These are phyloP conservation scores for Prunus persica DNA, from an alignment of 306 rosid species.

Conservation along the genomic window DNA sequence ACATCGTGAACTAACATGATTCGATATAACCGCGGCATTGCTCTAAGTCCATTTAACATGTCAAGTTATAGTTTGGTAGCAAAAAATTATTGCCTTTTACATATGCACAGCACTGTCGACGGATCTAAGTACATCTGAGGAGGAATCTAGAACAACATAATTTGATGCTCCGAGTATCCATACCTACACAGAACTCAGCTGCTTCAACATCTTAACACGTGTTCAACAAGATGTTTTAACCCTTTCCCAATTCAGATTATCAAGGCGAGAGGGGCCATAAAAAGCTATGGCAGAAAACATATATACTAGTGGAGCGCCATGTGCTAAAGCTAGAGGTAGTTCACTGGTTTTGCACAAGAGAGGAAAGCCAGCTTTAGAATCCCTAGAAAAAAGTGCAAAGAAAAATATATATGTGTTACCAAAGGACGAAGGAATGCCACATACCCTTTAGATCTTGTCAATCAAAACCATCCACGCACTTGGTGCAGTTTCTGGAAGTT, in stretches of 20 bases:
- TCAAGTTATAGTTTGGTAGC: background rate
- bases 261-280: background rate
- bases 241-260: slow-evolving; percentile 2
- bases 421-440: slow-evolving; percentile 54
- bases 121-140: slow-evolving; percentile 47
- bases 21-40: too few species aligned
- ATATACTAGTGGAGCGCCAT: slow-evolving; percentile 45
- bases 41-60: background rate
- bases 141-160: slow-evolving; percentile 35
- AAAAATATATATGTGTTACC: slow-evolving; percentile 12
- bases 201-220: slow-evolving; percentile 37
- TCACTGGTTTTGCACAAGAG: slow-evolving; percentile 20
- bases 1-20: too few species aligned
- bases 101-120: slow-evolving; percentile 29
- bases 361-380: slow-evolving; percentile 55
- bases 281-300: background rate
- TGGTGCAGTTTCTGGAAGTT: slow-evolving; percentile 35
- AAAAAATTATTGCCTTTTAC: background rate
- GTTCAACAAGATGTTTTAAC: slow-evolving; percentile 11
- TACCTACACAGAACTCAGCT: slow-evolving; percentile 17
- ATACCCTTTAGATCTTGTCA: slow-evolving; percentile 16
- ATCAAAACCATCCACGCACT: slow-evolving; percentile 41
- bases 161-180: slow-evolving; percentile 32
- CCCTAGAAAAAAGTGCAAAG: slow-evolving; percentile 42
- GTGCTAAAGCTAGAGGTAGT: slow-evolving; percentile 52